Conservation (phyloP, 495 filamentous ascomycete species). For the Pseudomonodictys pantanalensis region DNA sequence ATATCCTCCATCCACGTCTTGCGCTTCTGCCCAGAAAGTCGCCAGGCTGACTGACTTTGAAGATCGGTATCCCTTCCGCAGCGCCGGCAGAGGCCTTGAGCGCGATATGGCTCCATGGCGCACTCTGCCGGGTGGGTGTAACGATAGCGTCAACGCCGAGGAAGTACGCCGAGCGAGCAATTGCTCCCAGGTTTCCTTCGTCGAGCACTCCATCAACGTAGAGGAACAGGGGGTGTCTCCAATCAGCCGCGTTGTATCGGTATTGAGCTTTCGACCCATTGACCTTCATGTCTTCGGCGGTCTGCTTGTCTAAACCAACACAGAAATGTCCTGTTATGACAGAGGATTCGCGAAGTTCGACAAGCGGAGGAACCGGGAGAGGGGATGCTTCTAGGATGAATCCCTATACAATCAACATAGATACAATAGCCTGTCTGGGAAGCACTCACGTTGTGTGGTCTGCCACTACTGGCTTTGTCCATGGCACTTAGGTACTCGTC, state of each 20-base stretch:
- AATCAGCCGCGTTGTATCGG: slow-evolving; percentile 34
- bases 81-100: slow-evolving; percentile 87
- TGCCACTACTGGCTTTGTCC: slow-evolving; percentile 76
- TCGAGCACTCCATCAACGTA: slow-evolving; percentile 84
- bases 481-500: slow-evolving; percentile 61
- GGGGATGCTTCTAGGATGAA: slow-evolving; percentile 85
- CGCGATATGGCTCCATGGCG: slow-evolving; percentile 68
- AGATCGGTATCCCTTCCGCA: slow-evolving; percentile 69
- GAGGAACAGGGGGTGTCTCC: slow-evolving; percentile 72
- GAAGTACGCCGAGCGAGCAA: slow-evolving; percentile 81
- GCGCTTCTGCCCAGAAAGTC: slow-evolving; percentile 67
- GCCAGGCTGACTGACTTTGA: slow-evolving; percentile 60
- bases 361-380: slow-evolving; percentile 70
- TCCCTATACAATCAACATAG: slow-evolving; percentile 45
- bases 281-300: slow-evolving; percentile 64
- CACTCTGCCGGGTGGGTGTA: slow-evolving; percentile 48
- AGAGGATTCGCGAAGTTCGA: slow-evolving; percentile 47
- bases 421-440: too few species aligned
- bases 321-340: slow-evolving; percentile 43
- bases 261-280: slow-evolving; percentile 58
- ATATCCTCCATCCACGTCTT: slow-evolving; percentile 76
- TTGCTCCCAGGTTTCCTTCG: slow-evolving; percentile 84
- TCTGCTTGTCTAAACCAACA: slow-evolving; percentile 64
- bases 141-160: slow-evolving; percentile 70
- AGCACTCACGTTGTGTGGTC: slow-evolving; percentile 72